phyloP scores from a whole-genome alignment of 331 rosid genomes.

The Erythrophleum ivorense region DNA sequence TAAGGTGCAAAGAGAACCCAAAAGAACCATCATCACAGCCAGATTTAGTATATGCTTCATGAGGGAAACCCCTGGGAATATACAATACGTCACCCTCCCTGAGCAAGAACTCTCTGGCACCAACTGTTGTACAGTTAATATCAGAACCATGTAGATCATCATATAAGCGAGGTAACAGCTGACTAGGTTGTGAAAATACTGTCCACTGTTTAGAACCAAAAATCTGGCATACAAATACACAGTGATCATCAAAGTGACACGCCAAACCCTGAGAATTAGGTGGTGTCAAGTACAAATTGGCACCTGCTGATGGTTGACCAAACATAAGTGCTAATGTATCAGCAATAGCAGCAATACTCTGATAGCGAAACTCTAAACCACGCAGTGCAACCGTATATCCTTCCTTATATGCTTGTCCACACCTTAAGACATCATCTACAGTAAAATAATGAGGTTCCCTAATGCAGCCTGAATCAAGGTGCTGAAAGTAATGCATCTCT shows the following conservation, averaged over 20 bases:
- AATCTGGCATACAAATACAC: slow-evolving; percentile 87
- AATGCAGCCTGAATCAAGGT: slow-evolving; percentile 42
- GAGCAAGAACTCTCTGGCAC: slow-evolving; percentile 55
- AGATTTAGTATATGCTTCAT: slow-evolving; percentile 69
- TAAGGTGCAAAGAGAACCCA: slow-evolving; percentile 75
- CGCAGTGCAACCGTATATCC: slow-evolving; percentile 87
- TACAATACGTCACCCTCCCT: slow-evolving; percentile 78
- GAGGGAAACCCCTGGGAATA: slow-evolving; percentile 91
- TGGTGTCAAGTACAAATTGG: slow-evolving; percentile 90
- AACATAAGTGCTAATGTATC: slow-evolving; percentile 70
- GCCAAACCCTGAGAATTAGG: slow-evolving; percentile 88
- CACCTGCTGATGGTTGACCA: slow-evolving; percentile 92
- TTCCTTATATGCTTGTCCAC: slow-evolving; percentile 70
- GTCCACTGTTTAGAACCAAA: slow-evolving; percentile 81
- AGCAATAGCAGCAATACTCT: slow-evolving; percentile 68
- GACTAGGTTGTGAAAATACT: slow-evolving; percentile 56
- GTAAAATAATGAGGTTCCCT: slow-evolving; percentile 55
- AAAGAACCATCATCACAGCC: slow-evolving; percentile 49
- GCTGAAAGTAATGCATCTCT: slow-evolving; percentile 74
- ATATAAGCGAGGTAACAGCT: slow-evolving; percentile 74
- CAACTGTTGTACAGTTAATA: slow-evolving; percentile 50
- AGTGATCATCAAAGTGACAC: slow-evolving; percentile 86
- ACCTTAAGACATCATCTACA: slow-evolving; percentile 51
- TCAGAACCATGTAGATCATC: slow-evolving; percentile 59
- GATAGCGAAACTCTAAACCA: slow-evolving; percentile 81